A percentile compares a stretch with the other conserved stretches of the same genome.
These are phyloP conservation scores for Russula compacta DNA, from an alignment of 768 basidiomycete genomes.

Conservation along the genomic window DNA sequence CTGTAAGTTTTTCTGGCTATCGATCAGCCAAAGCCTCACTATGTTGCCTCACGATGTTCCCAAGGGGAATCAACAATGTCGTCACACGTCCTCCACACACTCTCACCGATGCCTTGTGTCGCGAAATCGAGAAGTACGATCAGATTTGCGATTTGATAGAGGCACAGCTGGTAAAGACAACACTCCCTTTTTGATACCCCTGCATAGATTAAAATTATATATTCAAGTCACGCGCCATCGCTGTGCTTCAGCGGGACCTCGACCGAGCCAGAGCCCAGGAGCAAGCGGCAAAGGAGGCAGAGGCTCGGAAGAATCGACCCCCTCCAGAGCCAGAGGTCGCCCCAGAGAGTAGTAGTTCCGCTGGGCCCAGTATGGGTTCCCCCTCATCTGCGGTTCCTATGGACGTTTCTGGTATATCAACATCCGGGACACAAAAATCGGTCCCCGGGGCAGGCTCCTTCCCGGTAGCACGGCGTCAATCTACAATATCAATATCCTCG, in stretches of 20 bases:
- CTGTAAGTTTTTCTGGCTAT: slow-evolving; percentile 41
- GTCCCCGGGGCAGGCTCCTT: slow-evolving; percentile 26
- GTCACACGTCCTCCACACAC: slow-evolving; percentile 56
- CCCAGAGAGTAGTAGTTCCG: neutral
- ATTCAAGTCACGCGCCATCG: slow-evolving; percentile 56
- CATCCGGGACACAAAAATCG: slow-evolving; percentile 29
- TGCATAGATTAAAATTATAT: neutral
- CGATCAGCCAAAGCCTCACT: neutral
- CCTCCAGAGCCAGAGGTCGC: slow-evolving; percentile 21
- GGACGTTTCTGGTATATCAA: slow-evolving; percentile 21
- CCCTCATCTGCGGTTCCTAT: neutral
- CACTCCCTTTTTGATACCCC: neutral
- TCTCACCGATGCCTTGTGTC: slow-evolving; percentile 54
- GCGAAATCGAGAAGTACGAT: slow-evolving; percentile 71
- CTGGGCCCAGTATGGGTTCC: neutral
- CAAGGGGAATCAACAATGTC: slow-evolving; percentile 49
- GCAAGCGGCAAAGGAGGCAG: slow-evolving; percentile 29
- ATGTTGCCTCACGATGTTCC: neutral
- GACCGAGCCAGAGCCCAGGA: slow-evolving; percentile 38
- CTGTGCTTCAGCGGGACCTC: slow-evolving; percentile 63
- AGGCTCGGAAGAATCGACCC: slow-evolving; percentile 27
- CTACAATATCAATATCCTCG: slow-evolving; percentile 72
- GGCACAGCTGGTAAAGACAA: slow-evolving; percentile 48
- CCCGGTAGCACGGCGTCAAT: slow-evolving; percentile 48
- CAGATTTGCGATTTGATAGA: slow-evolving; percentile 74